A percentile compares a stretch with the other conserved stretches of the same genome.
Conservation (phyloP, 352 stramenopile species). For the Pythium chondricola region DNA sequence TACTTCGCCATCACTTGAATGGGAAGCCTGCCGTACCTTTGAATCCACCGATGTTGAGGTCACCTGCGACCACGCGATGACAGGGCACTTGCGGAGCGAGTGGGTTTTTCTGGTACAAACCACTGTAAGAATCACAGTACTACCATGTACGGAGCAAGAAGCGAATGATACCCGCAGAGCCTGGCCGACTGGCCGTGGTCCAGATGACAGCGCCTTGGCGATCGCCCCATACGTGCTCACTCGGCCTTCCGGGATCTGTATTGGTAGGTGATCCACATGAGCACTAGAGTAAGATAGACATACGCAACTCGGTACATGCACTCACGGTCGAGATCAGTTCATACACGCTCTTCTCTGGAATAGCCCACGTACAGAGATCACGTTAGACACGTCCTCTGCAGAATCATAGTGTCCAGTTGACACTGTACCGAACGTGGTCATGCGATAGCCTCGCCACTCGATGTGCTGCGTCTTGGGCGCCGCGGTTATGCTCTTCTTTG, state of each 20-base stretch:
- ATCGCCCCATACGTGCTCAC: constrained; percentile 76
- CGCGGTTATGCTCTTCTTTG: constrained; percentile 4
- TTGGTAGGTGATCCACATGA: neutral
- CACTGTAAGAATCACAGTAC: too few relatives aligned
- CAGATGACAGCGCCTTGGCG: constrained; percentile 50
- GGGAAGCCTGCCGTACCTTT: constrained; percentile 31
- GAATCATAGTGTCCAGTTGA: too few relatives aligned
- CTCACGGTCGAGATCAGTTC: constrained; percentile 69
- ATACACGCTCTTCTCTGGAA: constrained; percentile 64
- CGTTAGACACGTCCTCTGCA: neutral
- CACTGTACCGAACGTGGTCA: constrained; percentile 62
- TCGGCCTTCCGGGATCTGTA: constrained; percentile 66
- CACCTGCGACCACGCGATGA: constrained; percentile 66
- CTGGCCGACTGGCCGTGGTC: constrained; percentile 71
- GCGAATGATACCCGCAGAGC: constrained; percentile 69
- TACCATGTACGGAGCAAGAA: too few relatives aligned
- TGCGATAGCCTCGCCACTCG: constrained; percentile 60
- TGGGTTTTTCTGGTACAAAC: constrained; percentile 80
- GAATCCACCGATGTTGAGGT: constrained; percentile 69
- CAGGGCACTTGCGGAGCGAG: constrained; percentile 75
- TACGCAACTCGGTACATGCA: neutral
- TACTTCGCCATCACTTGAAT: neutral
- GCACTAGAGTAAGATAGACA: neutral
- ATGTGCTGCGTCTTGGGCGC: constrained; percentile 37
- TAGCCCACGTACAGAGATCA: neutral